Evolutionary conservation across 768 basidiomycete species (phyloP).

Genomic region (Leccinum subtestaceum): DNA sequence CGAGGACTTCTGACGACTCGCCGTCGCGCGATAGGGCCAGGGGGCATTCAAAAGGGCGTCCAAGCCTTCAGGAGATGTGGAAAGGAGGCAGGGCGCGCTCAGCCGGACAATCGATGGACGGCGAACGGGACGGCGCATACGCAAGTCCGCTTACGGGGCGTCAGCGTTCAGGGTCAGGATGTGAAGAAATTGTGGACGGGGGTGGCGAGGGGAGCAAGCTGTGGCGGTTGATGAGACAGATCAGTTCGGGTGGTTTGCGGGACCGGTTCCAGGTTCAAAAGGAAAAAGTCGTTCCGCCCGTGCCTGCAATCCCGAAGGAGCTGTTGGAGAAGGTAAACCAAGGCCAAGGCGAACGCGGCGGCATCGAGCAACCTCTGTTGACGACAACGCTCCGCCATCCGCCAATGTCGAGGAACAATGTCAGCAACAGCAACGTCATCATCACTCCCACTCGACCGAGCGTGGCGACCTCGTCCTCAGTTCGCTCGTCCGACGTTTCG

Average conservation of each 20-base stretch:
- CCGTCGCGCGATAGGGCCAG: slow-evolving; percentile 14
- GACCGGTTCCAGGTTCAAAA: slow-evolving; percentile 39
- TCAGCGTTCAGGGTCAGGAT: neutral
- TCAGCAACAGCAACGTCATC: neutral
- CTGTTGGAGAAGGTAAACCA: slow-evolving; percentile 18
- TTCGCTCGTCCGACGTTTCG: slow-evolving; percentile 55
- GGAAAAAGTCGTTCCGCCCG: slow-evolving; percentile 45
- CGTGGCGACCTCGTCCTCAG: slow-evolving; percentile 56
- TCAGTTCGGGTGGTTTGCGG: slow-evolving; percentile 61
- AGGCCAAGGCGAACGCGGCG: neutral
- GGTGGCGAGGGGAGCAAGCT: slow-evolving; percentile 42
- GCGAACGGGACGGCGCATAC: slow-evolving; percentile 6
- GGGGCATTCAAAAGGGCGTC: slow-evolving; percentile 21
- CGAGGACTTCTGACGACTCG: slow-evolving; percentile 21
- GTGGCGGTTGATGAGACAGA: slow-evolving; percentile 69
- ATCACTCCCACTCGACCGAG: slow-evolving; percentile 37
- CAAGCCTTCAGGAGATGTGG: slow-evolving; percentile 36
- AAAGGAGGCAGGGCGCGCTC: slow-evolving; percentile 4
- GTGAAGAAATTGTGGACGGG: slow-evolving; percentile 10
- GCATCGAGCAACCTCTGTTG: slow-evolving; percentile 6
- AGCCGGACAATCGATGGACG: slow-evolving; percentile 21
- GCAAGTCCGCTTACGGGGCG: slow-evolving; percentile 9
- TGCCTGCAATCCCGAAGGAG: slow-evolving; percentile 57
- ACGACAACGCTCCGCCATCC: neutral
- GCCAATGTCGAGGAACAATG: slow-evolving; percentile 6